Conservation (phyloP, 2,329 filamentous ascomycete species). For the Neurospora crassa region DNA sequence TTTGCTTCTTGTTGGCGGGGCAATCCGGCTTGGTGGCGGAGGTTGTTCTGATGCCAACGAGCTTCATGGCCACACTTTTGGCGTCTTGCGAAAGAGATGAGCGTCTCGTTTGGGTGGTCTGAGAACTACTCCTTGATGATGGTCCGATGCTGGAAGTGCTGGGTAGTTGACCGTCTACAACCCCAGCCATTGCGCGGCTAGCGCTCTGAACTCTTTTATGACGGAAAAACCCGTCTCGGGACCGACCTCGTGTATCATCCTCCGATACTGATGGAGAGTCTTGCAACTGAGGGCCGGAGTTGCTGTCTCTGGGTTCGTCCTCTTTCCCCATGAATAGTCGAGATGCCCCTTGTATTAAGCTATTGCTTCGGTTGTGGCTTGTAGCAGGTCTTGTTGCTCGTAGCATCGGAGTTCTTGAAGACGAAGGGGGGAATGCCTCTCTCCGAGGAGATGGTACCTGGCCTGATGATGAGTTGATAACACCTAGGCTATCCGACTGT, state of each 20-base stretch:
- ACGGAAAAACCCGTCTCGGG: slow-evolving; percentile 17
- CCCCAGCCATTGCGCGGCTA: slow-evolving; percentile 19
- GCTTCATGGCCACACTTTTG: slow-evolving; percentile 17
- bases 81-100: slow-evolving; percentile 18
- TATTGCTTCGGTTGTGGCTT: slow-evolving; percentile 13
- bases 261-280: slow-evolving; percentile 6
- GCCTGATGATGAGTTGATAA: neutral
- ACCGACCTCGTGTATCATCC: slow-evolving; percentile 10
- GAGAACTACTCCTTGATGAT: slow-evolving; percentile 13
- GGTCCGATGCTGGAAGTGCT: slow-evolving; percentile 8
- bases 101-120: slow-evolving; percentile 13
- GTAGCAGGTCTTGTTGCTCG: slow-evolving; percentile 12
- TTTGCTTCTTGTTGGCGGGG: neutral
- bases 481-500: neutral
- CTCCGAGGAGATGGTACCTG: slow-evolving; percentile 2
- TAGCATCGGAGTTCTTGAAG: slow-evolving; percentile 23
- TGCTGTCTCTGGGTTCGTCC: slow-evolving; percentile 3
- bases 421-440: slow-evolving; percentile 21
- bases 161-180: slow-evolving; percentile 18
- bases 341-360: slow-evolving; percentile 8
- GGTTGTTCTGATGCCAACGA: slow-evolving; percentile 11
- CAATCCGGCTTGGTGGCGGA: slow-evolving; percentile 5
- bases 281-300: slow-evolving; percentile 8
- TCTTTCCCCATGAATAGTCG: slow-evolving; percentile 12
- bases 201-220: slow-evolving; percentile 20